Evolutionary conservation across 192 early-diverging fungal genomes (phyloP).

Genomic region (Jimgerdemannia flammicorona): DNA sequence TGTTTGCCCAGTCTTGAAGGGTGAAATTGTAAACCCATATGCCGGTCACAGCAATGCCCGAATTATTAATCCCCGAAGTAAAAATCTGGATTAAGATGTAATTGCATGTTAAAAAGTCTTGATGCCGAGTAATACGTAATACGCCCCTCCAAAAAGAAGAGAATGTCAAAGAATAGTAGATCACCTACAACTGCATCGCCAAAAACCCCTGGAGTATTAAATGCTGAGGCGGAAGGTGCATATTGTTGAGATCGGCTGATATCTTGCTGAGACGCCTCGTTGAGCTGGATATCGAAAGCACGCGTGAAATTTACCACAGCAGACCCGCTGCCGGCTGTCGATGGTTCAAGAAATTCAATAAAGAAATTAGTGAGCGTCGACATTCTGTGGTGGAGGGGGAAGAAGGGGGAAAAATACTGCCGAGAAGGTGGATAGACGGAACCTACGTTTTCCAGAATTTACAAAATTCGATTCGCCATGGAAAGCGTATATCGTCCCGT

Average conservation of each 20-base stretch:
- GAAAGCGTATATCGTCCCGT: background rate
- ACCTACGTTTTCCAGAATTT: background rate
- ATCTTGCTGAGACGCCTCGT: background rate
- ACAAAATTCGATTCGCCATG: background rate
- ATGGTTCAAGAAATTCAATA: too few relatives aligned
- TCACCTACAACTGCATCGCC: background rate
- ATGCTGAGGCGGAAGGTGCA: background rate
- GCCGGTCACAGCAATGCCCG: too few relatives aligned
- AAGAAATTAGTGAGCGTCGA: background rate
- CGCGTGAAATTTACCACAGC: background rate
- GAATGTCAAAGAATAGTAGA: background rate
- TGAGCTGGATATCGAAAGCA: background rate
- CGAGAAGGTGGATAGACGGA: background rate
- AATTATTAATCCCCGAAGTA: background rate
- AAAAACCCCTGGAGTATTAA: background rate
- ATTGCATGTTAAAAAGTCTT: too few relatives aligned
- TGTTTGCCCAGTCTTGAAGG: background rate
- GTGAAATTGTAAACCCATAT: background rate
- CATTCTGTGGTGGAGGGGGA: background rate
- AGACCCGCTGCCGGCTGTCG: too few relatives aligned
- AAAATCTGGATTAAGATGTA: background rate
- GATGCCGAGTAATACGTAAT: background rate
- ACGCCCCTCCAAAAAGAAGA: background rate
- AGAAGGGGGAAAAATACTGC: background rate
- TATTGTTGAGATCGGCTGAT: background rate